Base-by-base conservation (phyloP, 768 basidiomycete species). In the Panaeolus cyanescens region DNA sequence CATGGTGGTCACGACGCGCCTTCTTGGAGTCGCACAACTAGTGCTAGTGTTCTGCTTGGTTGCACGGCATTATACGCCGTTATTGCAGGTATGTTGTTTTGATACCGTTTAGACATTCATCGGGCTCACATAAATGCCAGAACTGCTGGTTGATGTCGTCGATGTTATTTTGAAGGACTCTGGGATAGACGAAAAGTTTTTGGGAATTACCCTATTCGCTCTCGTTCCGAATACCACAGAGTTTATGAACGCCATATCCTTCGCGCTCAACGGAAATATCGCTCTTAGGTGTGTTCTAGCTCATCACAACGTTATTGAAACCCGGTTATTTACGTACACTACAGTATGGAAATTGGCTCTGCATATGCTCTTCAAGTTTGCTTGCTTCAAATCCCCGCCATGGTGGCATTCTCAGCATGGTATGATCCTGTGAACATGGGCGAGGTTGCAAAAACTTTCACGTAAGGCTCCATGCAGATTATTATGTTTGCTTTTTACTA, bases 201-300 rank as follows among this genome's bases (percentile, higher is more conserved):
- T 99, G 31, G 97, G 97, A 56, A 83, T 99, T 63, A 98, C 95
- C 0, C 82, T 99, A 9, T 99, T 99, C 70, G 97, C 97, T 7
- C 85, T 99, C 32, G 96, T 99, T 0, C 97, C 97, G 4, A 99
- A 99, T 71, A 97, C 96, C 3, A 99, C 97, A 2, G 97, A 99
- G 75, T 99, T 99, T 74, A 97, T 97, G 95, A 99, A 98, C 71
- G 97, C 97, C 55, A 95, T 99, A 62, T 96, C 95, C 3, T 99
- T 99, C 71, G 96, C 97, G 28, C 75, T 99, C 63, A 93, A 97
- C 70, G 96, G 91, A 5, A 99, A 99, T 72, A 99, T 99, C 64
- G 94, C 97, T 2, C 77, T 99, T 25, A 95, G 94, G 96, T 94
- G 66, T 54, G 85, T 62, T n/a, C 55, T 55, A 15, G 53, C 54